Percentiles rank a stretch among this genome's conserved stretches.
phyloP scores from a whole-genome alignment of 2,329 filamentous ascomycete genomes.

The Botrytis cinerea region DNA sequence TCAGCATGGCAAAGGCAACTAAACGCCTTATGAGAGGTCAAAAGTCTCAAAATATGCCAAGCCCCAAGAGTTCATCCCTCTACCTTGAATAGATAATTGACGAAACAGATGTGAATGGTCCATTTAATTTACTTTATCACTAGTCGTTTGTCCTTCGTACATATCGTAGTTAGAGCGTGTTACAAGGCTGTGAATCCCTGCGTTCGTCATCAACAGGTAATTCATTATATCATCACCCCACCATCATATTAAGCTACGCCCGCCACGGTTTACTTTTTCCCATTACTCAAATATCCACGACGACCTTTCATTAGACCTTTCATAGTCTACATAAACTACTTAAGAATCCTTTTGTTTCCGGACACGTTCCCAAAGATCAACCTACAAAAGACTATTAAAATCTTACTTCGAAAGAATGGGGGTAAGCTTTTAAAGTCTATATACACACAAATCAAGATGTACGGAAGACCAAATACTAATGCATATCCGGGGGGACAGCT shows the following conservation, averaged over 20 bases:
- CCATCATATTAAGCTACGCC: conserved; percentile 7
- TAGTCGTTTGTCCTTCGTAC: neutral
- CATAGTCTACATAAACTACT: neutral
- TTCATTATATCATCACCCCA: conserved; percentile 18
- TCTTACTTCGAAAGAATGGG: conserved; percentile 22
- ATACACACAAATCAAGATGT: conserved; percentile 10
- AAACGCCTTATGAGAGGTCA: neutral
- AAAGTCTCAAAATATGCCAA: neutral
- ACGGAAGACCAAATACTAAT: conserved; percentile 22
- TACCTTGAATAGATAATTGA: neutral
- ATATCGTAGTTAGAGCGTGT: neutral
- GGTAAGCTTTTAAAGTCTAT: conserved; percentile 24
- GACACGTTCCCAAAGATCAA: neutral
- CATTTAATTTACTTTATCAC: neutral
- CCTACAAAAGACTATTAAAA: conserved; percentile 18
- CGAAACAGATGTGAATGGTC: neutral
- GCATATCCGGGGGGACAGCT: conserved; percentile 19
- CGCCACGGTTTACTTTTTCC: conserved; percentile 4
- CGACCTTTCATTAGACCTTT: neutral
- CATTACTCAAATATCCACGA: neutral
- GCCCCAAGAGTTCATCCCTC: neutral
- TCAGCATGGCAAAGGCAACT: neutral
- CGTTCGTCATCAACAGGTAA: conserved; percentile 9
- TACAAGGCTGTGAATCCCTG: conserved; percentile 18
- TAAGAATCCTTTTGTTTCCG: neutral